phyloP scores from a whole-genome alignment of 257 asterid genomes.

The Marsdenia floribunda region DNA sequence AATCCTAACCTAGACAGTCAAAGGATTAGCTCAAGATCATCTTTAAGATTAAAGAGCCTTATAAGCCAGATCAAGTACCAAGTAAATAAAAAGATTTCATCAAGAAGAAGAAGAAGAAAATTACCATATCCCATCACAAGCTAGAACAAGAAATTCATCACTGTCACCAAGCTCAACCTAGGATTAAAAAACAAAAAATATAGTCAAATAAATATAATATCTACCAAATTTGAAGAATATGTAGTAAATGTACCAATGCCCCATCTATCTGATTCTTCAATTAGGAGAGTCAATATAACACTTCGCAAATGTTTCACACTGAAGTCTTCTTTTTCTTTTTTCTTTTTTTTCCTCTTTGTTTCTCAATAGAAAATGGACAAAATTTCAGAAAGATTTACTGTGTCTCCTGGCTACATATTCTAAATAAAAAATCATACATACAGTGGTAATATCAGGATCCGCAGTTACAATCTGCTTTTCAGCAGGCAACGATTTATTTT shows the following conservation, averaged over 20 bases:
- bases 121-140: conserved; percentile 99
- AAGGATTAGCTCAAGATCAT: conserved; percentile 1
- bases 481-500: conserved; percentile 73
- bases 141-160: conserved; percentile 85
- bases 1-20: background rate
- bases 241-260: background rate
- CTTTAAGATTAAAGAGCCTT: background rate
- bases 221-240: conserved; percentile 1
- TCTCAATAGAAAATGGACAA: background rate
- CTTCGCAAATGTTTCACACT: background rate
- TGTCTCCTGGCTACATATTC: background rate
- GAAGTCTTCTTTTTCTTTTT: background rate
- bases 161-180: conserved; percentile 75
- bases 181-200: conserved; percentile 20
- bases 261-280: background rate
- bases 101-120: conserved; percentile 16
- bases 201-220: conserved; percentile 16
- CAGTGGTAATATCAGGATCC: conserved; percentile 70
- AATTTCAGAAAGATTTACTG: background rate
- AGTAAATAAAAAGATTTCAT: background rate
- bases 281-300: background rate
- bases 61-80: background rate
- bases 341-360: background rate
- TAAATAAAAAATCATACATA: conserved; percentile 30
- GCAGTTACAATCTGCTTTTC: conserved; percentile 90